Percentiles rank a stretch among this genome's conserved stretches.
Evolutionary conservation across 345 rosid genomes (phyloP).

Genomic region (Corymbia maculata): DNA sequence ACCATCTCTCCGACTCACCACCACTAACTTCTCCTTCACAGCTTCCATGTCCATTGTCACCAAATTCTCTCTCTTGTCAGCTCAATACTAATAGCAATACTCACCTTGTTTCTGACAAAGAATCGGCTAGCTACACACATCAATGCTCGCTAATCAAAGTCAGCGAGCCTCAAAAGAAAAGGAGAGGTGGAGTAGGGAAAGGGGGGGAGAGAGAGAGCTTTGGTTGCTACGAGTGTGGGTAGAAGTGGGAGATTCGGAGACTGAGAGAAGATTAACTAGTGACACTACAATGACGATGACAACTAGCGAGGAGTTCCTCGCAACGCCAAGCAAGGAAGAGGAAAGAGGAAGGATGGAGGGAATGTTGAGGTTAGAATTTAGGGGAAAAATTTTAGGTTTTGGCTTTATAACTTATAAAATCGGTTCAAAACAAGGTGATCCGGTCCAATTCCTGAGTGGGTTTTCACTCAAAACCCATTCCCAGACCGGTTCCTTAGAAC

Average conservation of each 20-base stretch:
- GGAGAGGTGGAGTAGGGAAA: not conserved
- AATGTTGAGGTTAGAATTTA: too few relatives aligned
- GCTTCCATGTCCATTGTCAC: not conserved
- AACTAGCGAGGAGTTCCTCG: not conserved
- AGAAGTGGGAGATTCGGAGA: not conserved
- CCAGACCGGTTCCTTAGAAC: too few relatives aligned
- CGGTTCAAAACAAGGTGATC: too few relatives aligned
- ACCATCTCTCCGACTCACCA: not conserved
- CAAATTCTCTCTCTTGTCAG: not conserved
- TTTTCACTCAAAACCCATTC: not conserved
- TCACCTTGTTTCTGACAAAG: not conserved
- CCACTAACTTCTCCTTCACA: not conserved
- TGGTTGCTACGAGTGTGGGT: not conserved
- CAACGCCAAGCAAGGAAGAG: not conserved
- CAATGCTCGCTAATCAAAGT: not conserved
- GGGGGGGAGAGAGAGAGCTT: not conserved
- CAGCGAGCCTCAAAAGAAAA: not conserved
- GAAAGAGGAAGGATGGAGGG: not conserved
- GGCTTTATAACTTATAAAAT: not conserved
- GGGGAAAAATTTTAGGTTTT: too few relatives aligned
- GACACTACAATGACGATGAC: not conserved
- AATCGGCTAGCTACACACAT: not conserved
- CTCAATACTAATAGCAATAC: not conserved
- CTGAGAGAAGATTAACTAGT: fast-evolving
- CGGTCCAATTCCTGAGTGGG: fast-evolving